These are phyloP conservation scores for Neocatenulostroma microsporum DNA, from an alignment of 2,329 filamentous ascomycete species.

Conservation along the genomic window DNA sequence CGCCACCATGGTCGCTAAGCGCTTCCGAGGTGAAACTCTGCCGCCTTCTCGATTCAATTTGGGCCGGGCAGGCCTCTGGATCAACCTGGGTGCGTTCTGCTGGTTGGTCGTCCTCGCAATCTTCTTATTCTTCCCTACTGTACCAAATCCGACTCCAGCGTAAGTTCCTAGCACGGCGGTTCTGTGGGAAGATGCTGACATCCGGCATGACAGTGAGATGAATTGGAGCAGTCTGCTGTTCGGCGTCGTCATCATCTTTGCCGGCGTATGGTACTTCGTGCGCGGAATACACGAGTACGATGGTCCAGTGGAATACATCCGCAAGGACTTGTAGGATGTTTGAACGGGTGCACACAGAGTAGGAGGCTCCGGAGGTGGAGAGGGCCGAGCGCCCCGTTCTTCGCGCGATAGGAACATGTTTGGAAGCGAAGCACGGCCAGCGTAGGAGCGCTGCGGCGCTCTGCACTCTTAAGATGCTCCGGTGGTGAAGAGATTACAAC, in stretches of 20 bases:
- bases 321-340: no score
- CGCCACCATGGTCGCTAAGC: constrained; percentile 14
- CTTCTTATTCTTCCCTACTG: constrained; percentile 19
- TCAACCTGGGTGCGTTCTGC: constrained; percentile 15
- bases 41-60: constrained; percentile 17
- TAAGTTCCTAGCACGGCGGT: background rate
- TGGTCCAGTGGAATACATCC: constrained; percentile 16
- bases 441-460: no score
- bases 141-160: constrained; percentile 17
- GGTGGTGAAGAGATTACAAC: no score
- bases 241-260: constrained; percentile 14
- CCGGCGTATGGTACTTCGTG: constrained; percentile 14
- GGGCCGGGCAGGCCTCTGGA: constrained; percentile 24
- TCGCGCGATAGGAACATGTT: no score
- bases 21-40: constrained; percentile 17
- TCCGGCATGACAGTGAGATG: constrained; percentile 18
- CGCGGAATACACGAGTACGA: constrained; percentile 17
- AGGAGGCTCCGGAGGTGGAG: no score
- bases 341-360: no score
- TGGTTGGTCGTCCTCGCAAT: constrained; percentile 11
- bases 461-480: no score
- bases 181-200: background rate
- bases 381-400: no score
- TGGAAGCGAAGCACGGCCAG: no score
- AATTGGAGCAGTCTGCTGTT: constrained; percentile 26